A percentile compares a stretch with the other conserved stretches of the same genome.
Evolutionary conservation across 371 early-diverging fungal genomes (phyloP).

Genomic region (Mucor racemosus): DNA sequence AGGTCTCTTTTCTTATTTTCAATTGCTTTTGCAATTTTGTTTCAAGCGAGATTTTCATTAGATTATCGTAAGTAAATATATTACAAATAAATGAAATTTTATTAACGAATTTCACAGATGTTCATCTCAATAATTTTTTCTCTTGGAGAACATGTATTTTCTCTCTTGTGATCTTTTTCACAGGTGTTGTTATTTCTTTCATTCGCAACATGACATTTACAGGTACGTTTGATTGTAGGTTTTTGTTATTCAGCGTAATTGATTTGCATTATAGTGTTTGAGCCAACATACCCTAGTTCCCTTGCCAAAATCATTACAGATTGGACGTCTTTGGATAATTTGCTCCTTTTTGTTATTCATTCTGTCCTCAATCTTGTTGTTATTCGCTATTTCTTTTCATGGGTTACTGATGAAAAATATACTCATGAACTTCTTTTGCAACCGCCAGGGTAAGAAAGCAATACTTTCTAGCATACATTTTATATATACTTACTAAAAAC

Average conservation of each 20-base stretch:
- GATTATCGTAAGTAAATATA: slow-evolving; percentile 3
- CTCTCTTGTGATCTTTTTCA: neutral
- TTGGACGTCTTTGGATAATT: slow-evolving; percentile 16
- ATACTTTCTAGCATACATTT: neutral
- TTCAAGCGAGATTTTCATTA: slow-evolving; percentile 13
- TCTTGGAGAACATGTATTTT: slow-evolving; percentile 12
- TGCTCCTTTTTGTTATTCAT: slow-evolving; percentile 10
- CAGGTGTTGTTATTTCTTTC: slow-evolving; percentile 2
- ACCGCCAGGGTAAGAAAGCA: slow-evolving; percentile 22
- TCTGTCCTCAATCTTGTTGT: slow-evolving; percentile 3
- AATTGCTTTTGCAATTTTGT: slow-evolving; percentile 8
- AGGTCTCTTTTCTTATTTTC: slow-evolving; percentile 6
- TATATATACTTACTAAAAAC: neutral
- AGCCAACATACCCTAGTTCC: slow-evolving; percentile 21
- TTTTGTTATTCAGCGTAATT: too few relatives aligned
- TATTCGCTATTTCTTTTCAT: slow-evolving; percentile 22
- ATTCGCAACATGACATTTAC: slow-evolving; percentile 1
- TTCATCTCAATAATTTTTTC: neutral
- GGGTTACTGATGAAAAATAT: slow-evolving; percentile 20
- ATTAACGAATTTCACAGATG: neutral
- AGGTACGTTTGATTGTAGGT: neutral
- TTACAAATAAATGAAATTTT: neutral
- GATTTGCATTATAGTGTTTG: slow-evolving; percentile 9
- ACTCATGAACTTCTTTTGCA: slow-evolving; percentile 7
- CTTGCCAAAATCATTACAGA: slow-evolving; percentile 6